phyloP scores from a whole-genome alignment of 495 filamentous ascomycete genomes.

The Tuber magnatum region DNA sequence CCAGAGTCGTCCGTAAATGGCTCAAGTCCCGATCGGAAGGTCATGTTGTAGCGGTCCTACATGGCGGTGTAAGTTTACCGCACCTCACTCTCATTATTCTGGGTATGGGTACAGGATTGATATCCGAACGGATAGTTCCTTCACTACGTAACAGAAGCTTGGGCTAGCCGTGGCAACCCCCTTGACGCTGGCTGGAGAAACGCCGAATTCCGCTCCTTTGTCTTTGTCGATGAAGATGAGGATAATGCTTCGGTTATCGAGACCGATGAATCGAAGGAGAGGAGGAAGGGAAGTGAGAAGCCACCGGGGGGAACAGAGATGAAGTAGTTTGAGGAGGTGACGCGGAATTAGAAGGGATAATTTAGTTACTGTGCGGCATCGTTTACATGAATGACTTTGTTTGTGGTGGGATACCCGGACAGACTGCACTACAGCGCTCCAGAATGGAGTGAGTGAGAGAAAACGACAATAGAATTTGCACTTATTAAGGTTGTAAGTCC shows the following conservation, averaged over 20 bases:
- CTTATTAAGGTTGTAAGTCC: neutral
- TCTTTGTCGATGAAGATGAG: slow-evolving; percentile 51
- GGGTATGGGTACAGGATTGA: neutral
- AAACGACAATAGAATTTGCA: neutral
- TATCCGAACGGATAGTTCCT: slow-evolving; percentile 45
- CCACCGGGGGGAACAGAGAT: slow-evolving; percentile 38
- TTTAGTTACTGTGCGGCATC: neutral
- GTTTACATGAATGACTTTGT: neutral
- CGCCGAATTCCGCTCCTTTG: slow-evolving; percentile 70
- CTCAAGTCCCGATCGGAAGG: slow-evolving; percentile 51
- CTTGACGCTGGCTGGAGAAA: slow-evolving; percentile 77
- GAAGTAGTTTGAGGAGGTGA: slow-evolving; percentile 22
- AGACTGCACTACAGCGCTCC: neutral
- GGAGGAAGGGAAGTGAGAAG: slow-evolving; percentile 51
- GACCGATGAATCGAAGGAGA: slow-evolving; percentile 54
- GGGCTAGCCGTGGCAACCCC: slow-evolving; percentile 51
- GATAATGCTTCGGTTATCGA: slow-evolving; percentile 58
- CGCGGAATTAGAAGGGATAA: neutral
- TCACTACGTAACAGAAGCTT: slow-evolving; percentile 79
- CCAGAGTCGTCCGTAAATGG: slow-evolving; percentile 59
- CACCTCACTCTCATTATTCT: neutral
- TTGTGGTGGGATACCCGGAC: neutral
- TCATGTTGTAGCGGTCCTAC: slow-evolving; percentile 65
- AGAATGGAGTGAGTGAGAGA: neutral
- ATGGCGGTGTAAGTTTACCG: slow-evolving; percentile 49